These are phyloP conservation scores for Cercospora sp. DNA, from an alignment of 2,329 filamentous ascomycete species.

Conservation along the genomic window DNA sequence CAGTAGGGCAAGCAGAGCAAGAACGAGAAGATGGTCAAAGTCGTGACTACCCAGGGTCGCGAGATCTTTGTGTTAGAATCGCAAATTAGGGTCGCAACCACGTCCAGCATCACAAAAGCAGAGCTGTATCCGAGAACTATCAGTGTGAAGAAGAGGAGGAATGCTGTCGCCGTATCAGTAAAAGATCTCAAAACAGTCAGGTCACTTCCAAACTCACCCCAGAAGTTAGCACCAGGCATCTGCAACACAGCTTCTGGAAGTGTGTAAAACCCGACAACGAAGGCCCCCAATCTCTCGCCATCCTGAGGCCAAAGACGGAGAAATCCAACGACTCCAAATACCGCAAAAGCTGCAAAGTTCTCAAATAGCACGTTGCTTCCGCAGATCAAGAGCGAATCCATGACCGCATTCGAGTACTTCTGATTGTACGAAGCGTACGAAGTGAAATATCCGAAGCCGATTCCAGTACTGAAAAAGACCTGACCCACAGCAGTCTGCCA, in stretches of 20 bases:
- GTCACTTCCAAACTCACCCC: conserved; percentile 35
- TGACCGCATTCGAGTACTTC: conserved; percentile 59
- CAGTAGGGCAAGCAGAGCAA: conserved; percentile 59
- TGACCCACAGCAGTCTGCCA: conserved; percentile 64
- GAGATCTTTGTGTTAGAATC: conserved; percentile 51
- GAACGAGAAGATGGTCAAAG: conserved; percentile 53
- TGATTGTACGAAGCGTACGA: conserved; percentile 60
- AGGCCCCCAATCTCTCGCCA: conserved; percentile 54
- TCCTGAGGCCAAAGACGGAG: conserved; percentile 46
- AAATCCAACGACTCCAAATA: conserved; percentile 60
- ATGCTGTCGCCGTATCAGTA: conserved; percentile 35
- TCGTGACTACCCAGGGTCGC: conserved; percentile 53
- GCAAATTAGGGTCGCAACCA: conserved; percentile 55
- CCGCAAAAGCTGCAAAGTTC: conserved; percentile 52
- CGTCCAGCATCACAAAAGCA: conserved; percentile 61
- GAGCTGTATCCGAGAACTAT: conserved; percentile 61
- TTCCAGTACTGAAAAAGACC: conserved; percentile 61
- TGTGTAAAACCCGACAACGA: conserved; percentile 61
- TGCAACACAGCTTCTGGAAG: conserved; percentile 58
- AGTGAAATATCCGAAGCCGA: conserved; percentile 54
- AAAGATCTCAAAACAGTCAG: not conserved
- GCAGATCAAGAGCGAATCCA: conserved; percentile 59
- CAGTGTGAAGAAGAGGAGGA: conserved; percentile 60
- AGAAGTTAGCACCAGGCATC: conserved; percentile 60
- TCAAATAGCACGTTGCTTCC: conserved; percentile 59